A percentile compares a stretch with the other conserved stretches of the same genome.
These are phyloP conservation scores for Aspergillus luchuensis DNA, from an alignment of 2,329 filamentous ascomycete species.

Conservation along the genomic window DNA sequence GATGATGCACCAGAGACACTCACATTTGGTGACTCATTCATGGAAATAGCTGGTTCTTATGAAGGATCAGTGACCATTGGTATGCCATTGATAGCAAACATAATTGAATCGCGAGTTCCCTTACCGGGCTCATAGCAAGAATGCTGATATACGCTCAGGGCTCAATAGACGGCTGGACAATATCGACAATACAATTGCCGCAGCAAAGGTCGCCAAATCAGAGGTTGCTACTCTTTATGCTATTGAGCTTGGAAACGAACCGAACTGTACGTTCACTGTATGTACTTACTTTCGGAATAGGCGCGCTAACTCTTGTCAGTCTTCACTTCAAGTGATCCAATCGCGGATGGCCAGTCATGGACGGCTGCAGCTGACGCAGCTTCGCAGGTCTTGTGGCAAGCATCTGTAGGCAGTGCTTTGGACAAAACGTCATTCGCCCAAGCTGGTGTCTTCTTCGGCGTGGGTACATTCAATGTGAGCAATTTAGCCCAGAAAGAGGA, in stretches of 20 bases:
- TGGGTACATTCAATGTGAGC: conserved; percentile 39
- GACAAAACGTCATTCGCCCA: conserved; percentile 31
- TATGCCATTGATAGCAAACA: not conserved
- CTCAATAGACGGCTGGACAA: conserved; percentile 58
- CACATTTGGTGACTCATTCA: conserved; percentile 57
- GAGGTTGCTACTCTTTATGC: conserved; percentile 55
- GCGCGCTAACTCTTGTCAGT: conserved; percentile 15
- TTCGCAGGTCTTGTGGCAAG: conserved; percentile 39
- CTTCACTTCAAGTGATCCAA: conserved; percentile 29
- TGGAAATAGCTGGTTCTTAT: conserved; percentile 54
- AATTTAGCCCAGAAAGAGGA: conserved; percentile 43
- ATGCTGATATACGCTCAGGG: conserved; percentile 5
- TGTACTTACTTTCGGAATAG: too few relatives aligned
- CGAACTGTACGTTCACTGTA: conserved; percentile 49
- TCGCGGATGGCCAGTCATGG: conserved; percentile 30
- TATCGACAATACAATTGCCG: conserved; percentile 57
- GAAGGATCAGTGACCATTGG: conserved; percentile 53
- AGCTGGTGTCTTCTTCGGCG: conserved; percentile 41
- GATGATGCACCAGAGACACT: conserved; percentile 53
- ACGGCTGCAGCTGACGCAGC: conserved; percentile 36
- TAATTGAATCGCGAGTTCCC: too few relatives aligned
- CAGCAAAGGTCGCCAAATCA: conserved; percentile 49
- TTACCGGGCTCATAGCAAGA: too few relatives aligned
- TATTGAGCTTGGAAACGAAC: conserved; percentile 61
- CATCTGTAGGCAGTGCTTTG: conserved; percentile 33